Evolutionary conservation across 768 basidiomycete genomes (phyloP).

Genomic region (Russula brevipes): DNA sequence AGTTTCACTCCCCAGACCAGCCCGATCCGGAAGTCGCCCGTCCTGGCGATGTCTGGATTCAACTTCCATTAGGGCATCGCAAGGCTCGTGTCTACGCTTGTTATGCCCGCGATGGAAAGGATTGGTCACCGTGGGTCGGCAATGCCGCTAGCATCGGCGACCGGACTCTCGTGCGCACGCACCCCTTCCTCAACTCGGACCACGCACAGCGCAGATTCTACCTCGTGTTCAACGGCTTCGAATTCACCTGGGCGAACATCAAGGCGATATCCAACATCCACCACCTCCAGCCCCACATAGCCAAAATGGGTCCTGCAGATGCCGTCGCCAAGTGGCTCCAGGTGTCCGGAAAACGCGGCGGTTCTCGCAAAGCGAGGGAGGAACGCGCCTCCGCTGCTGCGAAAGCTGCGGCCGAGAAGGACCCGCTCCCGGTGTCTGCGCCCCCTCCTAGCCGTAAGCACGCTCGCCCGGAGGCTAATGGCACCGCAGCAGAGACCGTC

Average conservation of each 20-base stretch:
- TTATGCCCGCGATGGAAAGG: constrained; percentile 9
- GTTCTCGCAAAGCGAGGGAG: constrained; percentile 2
- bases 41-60: constrained; percentile 20
- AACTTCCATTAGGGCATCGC: constrained; percentile 18
- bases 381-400: not conserved
- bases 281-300: not conserved
- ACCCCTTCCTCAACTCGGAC: constrained; percentile 17
- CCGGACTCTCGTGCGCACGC: constrained; percentile 4
- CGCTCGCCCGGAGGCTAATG: not conserved
- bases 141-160: not conserved
- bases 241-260: constrained; percentile 16
- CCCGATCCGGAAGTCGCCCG: constrained; percentile 20
- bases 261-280: constrained; percentile 13
- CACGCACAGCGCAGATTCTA: constrained; percentile 19
- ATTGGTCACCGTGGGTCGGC: constrained; percentile 19
- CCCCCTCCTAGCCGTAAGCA: constrained; percentile 5
- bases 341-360: constrained; percentile 3
- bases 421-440: not conserved
- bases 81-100: constrained; percentile 21
- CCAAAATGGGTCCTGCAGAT: constrained; percentile 12
- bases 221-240: constrained; percentile 14
- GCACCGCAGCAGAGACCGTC: not conserved
- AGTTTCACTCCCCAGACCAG: constrained; percentile 18
- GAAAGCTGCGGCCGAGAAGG: not conserved
- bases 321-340: constrained; percentile 18